Percentiles rank a stretch among this genome's conserved stretches.
Evolutionary conservation across 257 asterid genomes (phyloP).

Genomic region (Eucommia ulmoides): DNA sequence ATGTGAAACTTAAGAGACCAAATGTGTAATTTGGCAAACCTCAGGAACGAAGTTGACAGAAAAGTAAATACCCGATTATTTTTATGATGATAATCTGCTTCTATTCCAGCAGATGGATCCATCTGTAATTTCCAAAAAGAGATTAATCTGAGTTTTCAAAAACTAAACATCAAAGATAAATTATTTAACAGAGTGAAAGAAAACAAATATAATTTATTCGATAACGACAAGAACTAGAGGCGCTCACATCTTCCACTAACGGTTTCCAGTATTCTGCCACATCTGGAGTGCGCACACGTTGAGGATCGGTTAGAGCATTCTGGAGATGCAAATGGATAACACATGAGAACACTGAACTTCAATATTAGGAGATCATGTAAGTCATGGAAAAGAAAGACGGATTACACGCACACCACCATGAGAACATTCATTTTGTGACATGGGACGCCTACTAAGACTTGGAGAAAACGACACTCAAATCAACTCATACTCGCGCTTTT

Average conservation of each 20-base stretch:
- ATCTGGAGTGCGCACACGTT: slow-evolving; percentile 69
- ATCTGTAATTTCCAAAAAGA: slow-evolving; percentile 41
- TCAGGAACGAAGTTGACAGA: slow-evolving; percentile 7
- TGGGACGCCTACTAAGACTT: too few species aligned
- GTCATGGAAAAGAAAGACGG: too few species aligned
- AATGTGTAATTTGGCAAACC: too few species aligned
- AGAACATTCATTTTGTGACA: too few species aligned
- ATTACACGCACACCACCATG: too few species aligned
- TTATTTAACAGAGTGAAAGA: not conserved
- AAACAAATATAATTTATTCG: too few species aligned
- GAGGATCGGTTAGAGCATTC: slow-evolving; percentile 87
- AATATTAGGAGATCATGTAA: not conserved
- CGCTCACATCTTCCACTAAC: slow-evolving; percentile 90
- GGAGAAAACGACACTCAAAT: too few species aligned
- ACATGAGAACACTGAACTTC: not conserved
- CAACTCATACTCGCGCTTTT: too few species aligned
- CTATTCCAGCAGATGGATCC: slow-evolving; percentile 95
- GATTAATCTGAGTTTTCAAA: slow-evolving; percentile 7
- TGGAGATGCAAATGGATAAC: slow-evolving; percentile 22
- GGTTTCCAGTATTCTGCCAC: slow-evolving; percentile 91
- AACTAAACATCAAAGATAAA: slow-evolving; percentile 2
- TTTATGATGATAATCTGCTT: slow-evolving; percentile 94
- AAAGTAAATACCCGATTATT: slow-evolving; percentile 57
- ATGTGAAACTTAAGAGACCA: too few species aligned
- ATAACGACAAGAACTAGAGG: slow-evolving; percentile 11